Conservation (phyloP, 2,329 filamentous ascomycete genomes). For the Amphichorda felina region DNA sequence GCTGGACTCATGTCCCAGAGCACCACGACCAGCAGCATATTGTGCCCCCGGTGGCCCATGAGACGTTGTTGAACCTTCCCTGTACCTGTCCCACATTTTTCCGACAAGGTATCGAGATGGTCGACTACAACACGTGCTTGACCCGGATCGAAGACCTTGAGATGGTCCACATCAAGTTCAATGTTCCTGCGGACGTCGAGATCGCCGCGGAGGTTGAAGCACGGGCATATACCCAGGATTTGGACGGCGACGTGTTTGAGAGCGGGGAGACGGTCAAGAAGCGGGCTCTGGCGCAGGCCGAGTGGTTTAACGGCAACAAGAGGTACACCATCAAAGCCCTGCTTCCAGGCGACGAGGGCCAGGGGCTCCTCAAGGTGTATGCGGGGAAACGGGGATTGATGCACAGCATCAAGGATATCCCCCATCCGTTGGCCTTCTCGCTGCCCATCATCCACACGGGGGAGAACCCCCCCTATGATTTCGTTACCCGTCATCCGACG, state of each 20-base stretch:
- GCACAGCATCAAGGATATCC: constrained; percentile 95
- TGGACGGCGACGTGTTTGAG: constrained; percentile 87
- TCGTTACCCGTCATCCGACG: constrained; percentile 84
- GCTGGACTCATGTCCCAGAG: constrained; percentile 91
- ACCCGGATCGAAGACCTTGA: constrained; percentile 83
- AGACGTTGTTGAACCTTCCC: constrained; percentile 76
- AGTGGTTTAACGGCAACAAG: constrained; percentile 82
- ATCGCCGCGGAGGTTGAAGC: constrained; percentile 87
- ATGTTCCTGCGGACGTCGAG: constrained; percentile 82
- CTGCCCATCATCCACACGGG: constrained; percentile 85
- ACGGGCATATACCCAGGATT: constrained; percentile 65
- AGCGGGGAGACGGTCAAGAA: constrained; percentile 80
- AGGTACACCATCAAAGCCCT: constrained; percentile 89
- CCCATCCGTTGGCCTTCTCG: constrained; percentile 79
- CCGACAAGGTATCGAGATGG: constrained; percentile 65
- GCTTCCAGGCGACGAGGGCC: constrained; percentile 82
- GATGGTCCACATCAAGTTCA: constrained; percentile 80
- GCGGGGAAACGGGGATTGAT: constrained; percentile 90
- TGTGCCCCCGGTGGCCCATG: constrained; percentile 75
- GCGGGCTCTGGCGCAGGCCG: constrained; percentile 77
- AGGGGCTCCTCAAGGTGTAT: constrained; percentile 80
- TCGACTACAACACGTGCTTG: constrained; percentile 83
- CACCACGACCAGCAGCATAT: constrained; percentile 85
- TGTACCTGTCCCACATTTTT: constrained; percentile 83
- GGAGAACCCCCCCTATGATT: constrained; percentile 89